These are phyloP conservation scores for Hibiscus trionum DNA, from an alignment of 345 rosid genomes.

Conservation along the genomic window DNA sequence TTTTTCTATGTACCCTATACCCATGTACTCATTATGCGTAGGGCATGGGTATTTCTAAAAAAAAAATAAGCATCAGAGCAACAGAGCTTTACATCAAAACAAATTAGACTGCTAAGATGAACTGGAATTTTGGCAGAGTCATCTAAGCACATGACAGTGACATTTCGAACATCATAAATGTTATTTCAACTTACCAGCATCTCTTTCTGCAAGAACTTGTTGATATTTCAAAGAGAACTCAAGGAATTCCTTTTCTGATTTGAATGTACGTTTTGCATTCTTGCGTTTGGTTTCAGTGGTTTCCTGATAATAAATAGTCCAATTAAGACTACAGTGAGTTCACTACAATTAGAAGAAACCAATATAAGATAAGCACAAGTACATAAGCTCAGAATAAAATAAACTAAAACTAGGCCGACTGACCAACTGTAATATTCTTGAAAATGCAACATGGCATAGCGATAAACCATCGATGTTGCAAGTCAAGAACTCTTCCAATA, in stretches of 20 bases:
- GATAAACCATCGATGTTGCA: neutral
- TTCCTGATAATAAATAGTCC: slow-evolving; percentile 39
- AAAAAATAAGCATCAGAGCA: neutral
- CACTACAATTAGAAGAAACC: neutral
- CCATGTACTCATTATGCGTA: neutral
- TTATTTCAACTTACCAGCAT: slow-evolving; percentile 44
- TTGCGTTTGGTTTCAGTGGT: slow-evolving; percentile 61
- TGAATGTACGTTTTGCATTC: slow-evolving; percentile 51
- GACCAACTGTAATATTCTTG: neutral
- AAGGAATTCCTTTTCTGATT: slow-evolving; percentile 77
- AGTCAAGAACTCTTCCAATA: neutral
- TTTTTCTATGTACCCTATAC: neutral
- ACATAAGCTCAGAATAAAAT: slow-evolving; percentile 2
- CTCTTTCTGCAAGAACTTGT: slow-evolving; percentile 85
- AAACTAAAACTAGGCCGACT: neutral
- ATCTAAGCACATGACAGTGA: neutral
- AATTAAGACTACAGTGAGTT: neutral
- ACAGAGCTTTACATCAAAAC: neutral
- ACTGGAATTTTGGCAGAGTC: neutral
- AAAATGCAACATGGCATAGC: neutral
- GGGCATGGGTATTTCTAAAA: neutral
- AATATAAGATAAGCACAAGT: neutral
- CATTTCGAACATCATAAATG: slow-evolving; percentile 7
- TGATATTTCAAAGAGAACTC: slow-evolving; percentile 86
- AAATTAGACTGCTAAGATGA: neutral